phyloP scores from a whole-genome alignment of 129 eudicot genomes.

The Gnaphalium uliginosum region DNA sequence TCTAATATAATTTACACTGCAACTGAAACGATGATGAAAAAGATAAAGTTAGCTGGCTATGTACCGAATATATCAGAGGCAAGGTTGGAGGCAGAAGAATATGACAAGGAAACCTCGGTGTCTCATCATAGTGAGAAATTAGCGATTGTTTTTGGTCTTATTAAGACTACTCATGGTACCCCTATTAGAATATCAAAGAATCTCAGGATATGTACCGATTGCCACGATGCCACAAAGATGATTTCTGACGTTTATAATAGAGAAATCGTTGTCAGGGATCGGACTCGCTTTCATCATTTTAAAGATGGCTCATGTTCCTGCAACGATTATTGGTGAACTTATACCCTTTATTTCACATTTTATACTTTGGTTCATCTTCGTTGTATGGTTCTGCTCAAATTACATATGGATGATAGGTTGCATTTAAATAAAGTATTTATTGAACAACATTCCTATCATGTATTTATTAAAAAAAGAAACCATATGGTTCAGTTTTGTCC shows the following conservation, averaged over 20 bases:
- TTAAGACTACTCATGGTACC: conserved; percentile 30
- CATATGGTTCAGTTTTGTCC: background rate
- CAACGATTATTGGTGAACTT: conserved; percentile 45
- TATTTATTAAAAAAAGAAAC: background rate
- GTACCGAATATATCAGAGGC: conserved; percentile 41
- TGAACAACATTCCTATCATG: conserved; percentile 9
- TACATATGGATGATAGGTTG: background rate
- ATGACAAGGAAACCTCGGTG: conserved; percentile 36
- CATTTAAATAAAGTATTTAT: background rate
- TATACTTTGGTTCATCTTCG: background rate
- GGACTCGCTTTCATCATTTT: conserved; percentile 53
- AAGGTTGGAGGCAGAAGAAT: conserved; percentile 48
- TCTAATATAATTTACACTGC: conserved; percentile 41
- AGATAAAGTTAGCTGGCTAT: conserved; percentile 46
- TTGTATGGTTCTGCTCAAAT: conserved; percentile 1
- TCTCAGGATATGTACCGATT: conserved; percentile 44
- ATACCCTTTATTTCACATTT: conserved; percentile 1
- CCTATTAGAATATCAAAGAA: conserved; percentile 40
- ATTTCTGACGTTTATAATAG: conserved; percentile 42
- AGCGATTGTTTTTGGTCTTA: conserved; percentile 55
- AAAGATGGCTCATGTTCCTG: conserved; percentile 46
- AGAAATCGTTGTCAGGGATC: conserved; percentile 44
- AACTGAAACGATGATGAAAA: conserved; percentile 39
- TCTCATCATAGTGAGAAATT: conserved; percentile 59
- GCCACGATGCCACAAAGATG: conserved; percentile 44